A percentile compares a stretch with the other conserved stretches of the same genome.
These are phyloP conservation scores for Solanum piurae DNA, from an alignment of 257 asterid genomes.

Conservation along the genomic window DNA sequence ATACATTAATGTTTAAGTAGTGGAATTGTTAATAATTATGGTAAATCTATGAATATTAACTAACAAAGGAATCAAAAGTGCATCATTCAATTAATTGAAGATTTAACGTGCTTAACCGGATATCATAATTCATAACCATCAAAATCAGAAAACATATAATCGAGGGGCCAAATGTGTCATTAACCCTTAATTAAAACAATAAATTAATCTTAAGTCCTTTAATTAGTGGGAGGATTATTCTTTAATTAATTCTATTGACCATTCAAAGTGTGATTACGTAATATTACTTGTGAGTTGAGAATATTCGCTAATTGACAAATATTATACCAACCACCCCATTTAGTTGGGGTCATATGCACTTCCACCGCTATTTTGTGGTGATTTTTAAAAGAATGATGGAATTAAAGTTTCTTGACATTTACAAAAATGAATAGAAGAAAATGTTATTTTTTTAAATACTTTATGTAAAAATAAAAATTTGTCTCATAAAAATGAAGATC, in stretches of 20 bases:
- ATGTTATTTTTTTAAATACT: too few relatives aligned
- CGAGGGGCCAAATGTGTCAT: too few relatives aligned
- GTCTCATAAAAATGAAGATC: too few relatives aligned
- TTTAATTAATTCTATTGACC: neutral
- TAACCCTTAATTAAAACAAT: neutral
- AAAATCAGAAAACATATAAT: too few relatives aligned
- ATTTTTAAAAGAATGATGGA: too few relatives aligned
- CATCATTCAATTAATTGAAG: neutral
- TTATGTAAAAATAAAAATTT: too few relatives aligned
- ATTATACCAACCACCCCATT: too few relatives aligned
- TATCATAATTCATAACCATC: too few relatives aligned
- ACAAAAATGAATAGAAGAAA: too few relatives aligned
- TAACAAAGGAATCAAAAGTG: neutral
- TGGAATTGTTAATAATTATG: too few relatives aligned
- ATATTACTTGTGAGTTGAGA: neutral
- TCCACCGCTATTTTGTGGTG: neutral
- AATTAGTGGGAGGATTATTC: neutral
- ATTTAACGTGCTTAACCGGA: neutral
- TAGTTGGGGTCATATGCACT: neutral
- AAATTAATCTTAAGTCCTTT: neutral
- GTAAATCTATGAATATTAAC: neutral
- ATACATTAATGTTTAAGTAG: neutral
- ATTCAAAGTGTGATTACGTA: neutral
- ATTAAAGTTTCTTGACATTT: too few relatives aligned
- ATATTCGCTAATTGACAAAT: neutral